Evolutionary conservation across 2,329 filamentous ascomycete genomes (phyloP), one percentile per base, ranked within the genome.

Genomic region (Scolecobasidium constrictum): DNA sequence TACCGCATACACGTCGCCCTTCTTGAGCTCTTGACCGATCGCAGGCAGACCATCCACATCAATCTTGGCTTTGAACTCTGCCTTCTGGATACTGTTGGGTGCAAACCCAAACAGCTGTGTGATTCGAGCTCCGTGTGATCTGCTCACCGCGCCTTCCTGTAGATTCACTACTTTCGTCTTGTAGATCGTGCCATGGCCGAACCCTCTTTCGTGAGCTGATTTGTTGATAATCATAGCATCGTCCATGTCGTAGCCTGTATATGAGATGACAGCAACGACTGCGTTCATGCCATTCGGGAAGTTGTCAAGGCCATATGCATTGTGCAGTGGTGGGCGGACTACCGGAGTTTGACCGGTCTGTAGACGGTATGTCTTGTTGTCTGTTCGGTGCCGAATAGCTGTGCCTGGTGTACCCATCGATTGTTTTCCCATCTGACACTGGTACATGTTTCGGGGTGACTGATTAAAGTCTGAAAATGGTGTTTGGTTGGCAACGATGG

Each of bases 171-270:
- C 84, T 66, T 96, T 94, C 6, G 87, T 94, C 69, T 98, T 98
- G 73, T 95, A 98, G 53, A 98, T 87, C 4, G 88, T 93, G 43
- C 92, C 92, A 56, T 96, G 80, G 28, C 87, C 90, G 56, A 98
- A 96, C 12, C 92, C 92, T 52, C 92, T 80, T 64, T 98, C 92
- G 62, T 95, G 86, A 3, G 90, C 81, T 16, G 87, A 94, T 62
- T 96, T 96, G 71, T 96, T 96, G 59, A 98, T 72, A 58, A 98
- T 96, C 90, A 96, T 96, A 59, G 92, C 92, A 66, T 98, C 92
- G 72, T 98, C 92, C 92, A 98, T 98, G 72, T 98, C 92, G 66
- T 96, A 98, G 40, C 90, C 92, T 2, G 90, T 96, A 63, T 98
- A 98, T 1, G 90, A 95, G 49, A 98, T 94, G 61, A 98, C 93